These are phyloP conservation scores for Euryodendron excelsum DNA, from an alignment of 148 eudicot genomes.

Conservation along the genomic window DNA sequence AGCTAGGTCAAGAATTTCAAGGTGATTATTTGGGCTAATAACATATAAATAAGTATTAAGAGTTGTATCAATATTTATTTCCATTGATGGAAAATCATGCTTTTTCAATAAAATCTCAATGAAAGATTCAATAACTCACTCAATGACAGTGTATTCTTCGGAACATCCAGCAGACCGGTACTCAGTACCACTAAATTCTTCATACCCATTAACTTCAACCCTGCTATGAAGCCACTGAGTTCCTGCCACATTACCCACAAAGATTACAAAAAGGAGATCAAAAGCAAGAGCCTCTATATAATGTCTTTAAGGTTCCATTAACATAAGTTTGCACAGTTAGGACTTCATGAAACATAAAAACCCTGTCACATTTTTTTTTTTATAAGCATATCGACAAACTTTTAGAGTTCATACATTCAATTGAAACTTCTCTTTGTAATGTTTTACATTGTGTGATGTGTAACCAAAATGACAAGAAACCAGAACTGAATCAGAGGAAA, in stretches of 20 bases:
- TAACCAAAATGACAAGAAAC: no score
- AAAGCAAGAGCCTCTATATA: not conserved
- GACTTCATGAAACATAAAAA: no score
- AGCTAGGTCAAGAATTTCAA: not conserved
- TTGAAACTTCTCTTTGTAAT: no score
- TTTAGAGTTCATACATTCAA: not conserved
- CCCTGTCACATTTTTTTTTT: not conserved
- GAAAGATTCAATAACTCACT: constrained; percentile 47
- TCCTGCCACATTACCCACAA: constrained; percentile 38
- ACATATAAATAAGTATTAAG: not conserved
- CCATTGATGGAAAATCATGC: not conserved
- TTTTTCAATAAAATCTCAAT: not conserved
- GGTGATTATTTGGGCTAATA: not conserved
- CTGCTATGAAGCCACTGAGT: constrained; percentile 98
- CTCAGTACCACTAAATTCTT: constrained; percentile 84
- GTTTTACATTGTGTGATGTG: no score
- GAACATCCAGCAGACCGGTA: constrained; percentile 94
- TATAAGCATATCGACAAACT: not conserved
- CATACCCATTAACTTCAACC: constrained; percentile 87
- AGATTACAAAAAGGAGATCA: constrained; percentile 3
- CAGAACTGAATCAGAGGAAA: no score
- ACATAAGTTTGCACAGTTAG: no score
- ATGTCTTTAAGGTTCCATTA: no score
- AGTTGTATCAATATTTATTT: not conserved
- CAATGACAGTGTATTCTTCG: constrained; percentile 78